Evolutionary conservation across 1,284 basidiomycete species (phyloP), one percentile per base, ranked within the genome.

Genomic region (Fomitopsis schrenkii): DNA sequence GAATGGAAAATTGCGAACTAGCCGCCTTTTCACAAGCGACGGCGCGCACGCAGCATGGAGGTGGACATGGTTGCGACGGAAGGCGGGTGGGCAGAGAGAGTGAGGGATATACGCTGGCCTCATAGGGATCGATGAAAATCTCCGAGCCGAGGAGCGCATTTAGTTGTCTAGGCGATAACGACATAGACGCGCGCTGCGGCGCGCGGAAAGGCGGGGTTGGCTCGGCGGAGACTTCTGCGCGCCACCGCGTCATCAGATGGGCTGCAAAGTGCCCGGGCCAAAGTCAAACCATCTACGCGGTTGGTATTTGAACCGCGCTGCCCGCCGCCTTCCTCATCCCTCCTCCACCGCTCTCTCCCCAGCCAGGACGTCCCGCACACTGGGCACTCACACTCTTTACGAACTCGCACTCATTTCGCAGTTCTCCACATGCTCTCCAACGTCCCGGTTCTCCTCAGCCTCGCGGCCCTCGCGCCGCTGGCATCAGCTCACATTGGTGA

Each of bases 341-440:
- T 19, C 46, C 50, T 42, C 19, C 48, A 30, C 28, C 50, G 59
- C 52, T 60, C 50, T 59, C 45, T 19, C 45, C 46, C 26, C 55
- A 57, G 42, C 63, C 58, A 57, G 48, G 41, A 36, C 53, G 38
- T 30, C 60, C 40, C 30, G 64, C 69, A 64, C 64, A 22, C 62
- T 40, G 67, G 69, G 64, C 66, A 58, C 63, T 55, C 64, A 65
- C 69, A 65, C 59, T 71, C 69, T 44, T 71, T 71, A 59, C 57
- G 33, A 62, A 57, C 64, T 58, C 62, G 46, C 57, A 30, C 7
- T 58, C 56, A 50, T 56, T 59, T 59, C 60, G 65, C 64, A 41
- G 62, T 50, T 15, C n/a, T 59, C 62, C 57, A 59, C 62, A 71
- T 74, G 72, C 12, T 69, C 45, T 61, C 68, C 48, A 30, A 64